These are phyloP conservation scores for Candida andamanensis DNA, from an alignment of 805 yeast species.

Conservation along the genomic window DNA sequence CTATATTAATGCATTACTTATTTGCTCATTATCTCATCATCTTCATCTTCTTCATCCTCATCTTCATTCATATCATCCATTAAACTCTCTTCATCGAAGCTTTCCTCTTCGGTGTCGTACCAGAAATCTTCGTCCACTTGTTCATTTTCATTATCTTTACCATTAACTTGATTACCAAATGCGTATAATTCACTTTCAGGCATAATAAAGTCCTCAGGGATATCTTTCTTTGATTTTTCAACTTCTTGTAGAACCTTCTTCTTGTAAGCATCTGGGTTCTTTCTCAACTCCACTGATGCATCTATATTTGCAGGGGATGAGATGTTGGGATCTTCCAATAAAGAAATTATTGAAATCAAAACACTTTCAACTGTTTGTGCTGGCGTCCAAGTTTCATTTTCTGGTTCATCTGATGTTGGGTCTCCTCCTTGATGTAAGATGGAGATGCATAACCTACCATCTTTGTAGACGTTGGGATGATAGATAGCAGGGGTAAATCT, in stretches of 20 bases:
- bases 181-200: constrained; percentile 60
- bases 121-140: constrained; percentile 78
- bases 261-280: constrained; percentile 70
- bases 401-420: constrained; percentile 85
- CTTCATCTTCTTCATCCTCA: constrained; percentile 57
- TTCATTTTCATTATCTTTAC: constrained; percentile 44
- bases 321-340: constrained; percentile 90
- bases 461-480: constrained; percentile 93
- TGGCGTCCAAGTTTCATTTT: constrained; percentile 90
- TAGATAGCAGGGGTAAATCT: constrained; percentile 89
- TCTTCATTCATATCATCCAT: constrained; percentile 44
- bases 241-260: constrained; percentile 76
- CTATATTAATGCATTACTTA: too few species aligned
- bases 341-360: constrained; percentile 81
- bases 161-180: constrained; percentile 26
- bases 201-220: constrained; percentile 80
- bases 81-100: constrained; percentile 43
- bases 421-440: constrained; percentile 91
- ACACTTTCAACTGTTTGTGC: constrained; percentile 92
- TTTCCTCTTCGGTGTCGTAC: constrained; percentile 57
- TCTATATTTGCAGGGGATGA: constrained; percentile 94
- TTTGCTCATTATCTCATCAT: too few species aligned
- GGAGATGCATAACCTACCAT: constrained; percentile 89
- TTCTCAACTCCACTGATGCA: constrained; percentile 88
- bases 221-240: constrained; percentile 74